A percentile compares a stretch with the other conserved stretches of the same genome.
phyloP scores from a whole-genome alignment of 371 early-diverging fungal genomes.

The Rhizopus sp. region DNA sequence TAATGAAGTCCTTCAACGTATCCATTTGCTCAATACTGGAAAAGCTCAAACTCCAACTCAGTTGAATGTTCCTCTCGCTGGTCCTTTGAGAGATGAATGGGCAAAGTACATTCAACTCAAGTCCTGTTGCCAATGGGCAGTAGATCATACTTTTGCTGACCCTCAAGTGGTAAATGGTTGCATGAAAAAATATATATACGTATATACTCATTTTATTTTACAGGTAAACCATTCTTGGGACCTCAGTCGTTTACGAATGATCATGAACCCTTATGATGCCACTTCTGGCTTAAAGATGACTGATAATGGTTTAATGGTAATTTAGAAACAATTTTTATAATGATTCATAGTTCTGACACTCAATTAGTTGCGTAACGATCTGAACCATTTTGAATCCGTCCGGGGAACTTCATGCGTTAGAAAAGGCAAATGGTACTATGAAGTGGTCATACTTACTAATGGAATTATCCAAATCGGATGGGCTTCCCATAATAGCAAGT shows the following conservation, averaged over 20 bases:
- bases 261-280: constrained; percentile 51
- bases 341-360: background rate
- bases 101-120: constrained; percentile 40
- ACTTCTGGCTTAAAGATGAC: constrained; percentile 49
- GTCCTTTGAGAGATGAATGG: constrained; percentile 42
- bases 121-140: constrained; percentile 45
- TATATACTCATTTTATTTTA: background rate
- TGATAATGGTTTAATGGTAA: constrained; percentile 42
- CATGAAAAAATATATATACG: background rate
- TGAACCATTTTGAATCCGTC: constrained; percentile 50
- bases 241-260: constrained; percentile 28
- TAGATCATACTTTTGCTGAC: constrained; percentile 39
- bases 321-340: background rate
- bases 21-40: constrained; percentile 14
- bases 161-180: constrained; percentile 19
- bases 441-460: constrained; percentile 52
- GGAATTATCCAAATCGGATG: constrained; percentile 72
- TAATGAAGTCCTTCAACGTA: constrained; percentile 30
- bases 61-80: constrained; percentile 38
- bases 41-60: constrained; percentile 9
- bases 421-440: constrained; percentile 65
- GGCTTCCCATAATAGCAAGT: constrained; percentile 62
- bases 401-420: constrained; percentile 47
- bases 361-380: constrained; percentile 43
- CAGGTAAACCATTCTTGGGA: constrained; percentile 40